phyloP scores from a whole-genome alignment of 371 early-diverging fungal species.

The Saksenaea vasiformis region DNA sequence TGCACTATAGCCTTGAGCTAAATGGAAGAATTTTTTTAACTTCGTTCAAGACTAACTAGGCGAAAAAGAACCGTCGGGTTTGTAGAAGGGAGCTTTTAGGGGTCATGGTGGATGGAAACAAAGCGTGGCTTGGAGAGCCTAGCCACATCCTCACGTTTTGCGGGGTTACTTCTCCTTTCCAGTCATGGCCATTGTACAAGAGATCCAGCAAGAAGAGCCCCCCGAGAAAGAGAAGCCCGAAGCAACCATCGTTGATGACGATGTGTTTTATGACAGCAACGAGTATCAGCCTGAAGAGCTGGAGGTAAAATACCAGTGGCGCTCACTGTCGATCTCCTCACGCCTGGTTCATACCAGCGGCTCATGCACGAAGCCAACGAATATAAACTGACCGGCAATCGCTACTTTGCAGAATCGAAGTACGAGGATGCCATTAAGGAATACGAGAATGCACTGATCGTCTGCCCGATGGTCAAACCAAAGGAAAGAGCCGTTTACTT shows the following conservation, averaged over 20 bases:
- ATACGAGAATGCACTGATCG: constrained; percentile 64
- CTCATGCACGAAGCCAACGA: constrained; percentile 49
- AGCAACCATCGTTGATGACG: constrained; percentile 29
- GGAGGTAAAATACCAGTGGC: constrained; percentile 20
- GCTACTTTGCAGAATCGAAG: constrained; percentile 49
- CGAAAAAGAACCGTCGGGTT: too few species aligned
- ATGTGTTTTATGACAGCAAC: constrained; percentile 42
- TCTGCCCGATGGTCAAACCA: constrained; percentile 47
- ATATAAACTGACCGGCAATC: constrained; percentile 58
- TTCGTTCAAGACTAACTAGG: too few species aligned
- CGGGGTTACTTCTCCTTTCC: background rate
- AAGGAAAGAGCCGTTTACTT: constrained; percentile 60
- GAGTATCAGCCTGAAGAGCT: constrained; percentile 40
- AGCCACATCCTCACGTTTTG: too few species aligned
- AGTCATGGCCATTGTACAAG: constrained; percentile 53
- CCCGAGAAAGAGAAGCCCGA: background rate
- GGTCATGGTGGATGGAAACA: too few species aligned
- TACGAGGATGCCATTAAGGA: constrained; percentile 53
- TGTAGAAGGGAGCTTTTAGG: too few species aligned
- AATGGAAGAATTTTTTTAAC: too few species aligned
- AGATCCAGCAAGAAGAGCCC: constrained; percentile 28
- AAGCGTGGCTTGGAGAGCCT: too few species aligned
- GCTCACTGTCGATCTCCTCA: background rate
- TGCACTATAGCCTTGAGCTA: too few species aligned
- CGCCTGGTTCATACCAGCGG: constrained; percentile 15